A percentile compares a stretch with the other conserved stretches of the same genome.
phyloP scores from a whole-genome alignment of 1,284 basidiomycete species.

The Peniophora sp. region DNA sequence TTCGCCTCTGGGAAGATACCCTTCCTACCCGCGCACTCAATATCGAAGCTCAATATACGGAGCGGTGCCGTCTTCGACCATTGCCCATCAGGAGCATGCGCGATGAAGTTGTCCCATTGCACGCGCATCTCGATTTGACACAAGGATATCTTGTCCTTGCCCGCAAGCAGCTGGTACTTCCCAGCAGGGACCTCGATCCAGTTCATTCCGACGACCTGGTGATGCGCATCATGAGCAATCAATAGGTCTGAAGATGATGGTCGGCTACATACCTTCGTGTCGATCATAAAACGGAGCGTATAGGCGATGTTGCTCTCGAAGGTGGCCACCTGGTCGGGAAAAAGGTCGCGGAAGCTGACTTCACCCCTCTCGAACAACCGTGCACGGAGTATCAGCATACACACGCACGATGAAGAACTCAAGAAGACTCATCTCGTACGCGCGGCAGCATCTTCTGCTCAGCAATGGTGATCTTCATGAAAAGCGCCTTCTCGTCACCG shows the following conservation, averaged over 20 bases:
- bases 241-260: neutral
- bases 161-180: conserved; percentile 59
- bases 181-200: conserved; percentile 89
- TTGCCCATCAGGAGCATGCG: conserved; percentile 81
- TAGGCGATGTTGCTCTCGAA: conserved; percentile 92
- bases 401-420: conserved; percentile 1
- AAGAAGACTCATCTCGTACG: conserved; percentile 71
- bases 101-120: conserved; percentile 72
- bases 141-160: conserved; percentile 57
- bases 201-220: conserved; percentile 91
- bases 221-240: neutral
- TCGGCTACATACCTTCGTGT: conserved; percentile 60
- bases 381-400: conserved; percentile 28
- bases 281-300: conserved; percentile 91
- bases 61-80: conserved; percentile 90
- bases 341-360: conserved; percentile 65
- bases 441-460: conserved; percentile 75
- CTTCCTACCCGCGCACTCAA: conserved; percentile 93
- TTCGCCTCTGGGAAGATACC: conserved; percentile 91
- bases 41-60: conserved; percentile 92
- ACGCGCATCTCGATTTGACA: conserved; percentile 85
- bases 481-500: conserved; percentile 72
- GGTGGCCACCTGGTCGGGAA: conserved; percentile 52
- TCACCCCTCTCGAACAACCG: conserved; percentile 85
- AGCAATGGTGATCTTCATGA: conserved; percentile 74